Evolutionary conservation across 805 yeast genomes (phyloP).

Genomic region (Saccharomyces paradoxus): DNA sequence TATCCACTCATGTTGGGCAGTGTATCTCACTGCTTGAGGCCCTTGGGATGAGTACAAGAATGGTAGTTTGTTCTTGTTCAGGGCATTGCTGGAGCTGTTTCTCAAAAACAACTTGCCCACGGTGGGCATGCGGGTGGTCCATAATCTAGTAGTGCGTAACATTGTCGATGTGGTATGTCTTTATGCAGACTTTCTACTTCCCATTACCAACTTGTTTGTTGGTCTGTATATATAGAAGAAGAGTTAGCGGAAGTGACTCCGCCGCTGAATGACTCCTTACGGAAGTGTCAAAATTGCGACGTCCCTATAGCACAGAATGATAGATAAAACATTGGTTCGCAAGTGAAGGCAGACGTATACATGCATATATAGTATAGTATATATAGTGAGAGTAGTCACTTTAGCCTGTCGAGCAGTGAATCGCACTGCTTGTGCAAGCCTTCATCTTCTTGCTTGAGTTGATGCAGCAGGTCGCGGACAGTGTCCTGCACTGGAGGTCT

Average conservation of each 20-base stretch:
- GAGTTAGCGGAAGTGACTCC: background rate
- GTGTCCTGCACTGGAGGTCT: conserved; percentile 68
- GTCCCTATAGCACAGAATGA: background rate
- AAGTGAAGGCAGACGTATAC: background rate
- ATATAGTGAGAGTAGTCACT: background rate
- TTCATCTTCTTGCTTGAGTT: conserved; percentile 20
- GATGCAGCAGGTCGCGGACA: conserved; percentile 26
- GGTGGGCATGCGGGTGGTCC: background rate
- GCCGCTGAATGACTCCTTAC: background rate
- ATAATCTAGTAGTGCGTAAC: conserved; percentile 3
- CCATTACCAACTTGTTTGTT: background rate
- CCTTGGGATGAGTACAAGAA: conserved; percentile 27
- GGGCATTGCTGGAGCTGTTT: conserved; percentile 23
- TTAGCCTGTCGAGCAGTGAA: conserved; percentile 22
- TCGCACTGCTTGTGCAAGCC: conserved; percentile 22
- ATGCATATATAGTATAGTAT: background rate
- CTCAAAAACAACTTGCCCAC: conserved; percentile 14
- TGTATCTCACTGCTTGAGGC: conserved; percentile 47
- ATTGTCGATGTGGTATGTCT: background rate
- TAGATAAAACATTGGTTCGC: conserved; percentile 7
- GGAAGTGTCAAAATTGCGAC: background rate
- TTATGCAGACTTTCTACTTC: background rate
- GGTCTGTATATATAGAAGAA: background rate
- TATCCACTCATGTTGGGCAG: conserved; percentile 92
- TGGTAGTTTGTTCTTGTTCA: conserved; percentile 26